Base-by-base conservation (phyloP, 129 eudicot species). In the Artemisia annua region DNA sequence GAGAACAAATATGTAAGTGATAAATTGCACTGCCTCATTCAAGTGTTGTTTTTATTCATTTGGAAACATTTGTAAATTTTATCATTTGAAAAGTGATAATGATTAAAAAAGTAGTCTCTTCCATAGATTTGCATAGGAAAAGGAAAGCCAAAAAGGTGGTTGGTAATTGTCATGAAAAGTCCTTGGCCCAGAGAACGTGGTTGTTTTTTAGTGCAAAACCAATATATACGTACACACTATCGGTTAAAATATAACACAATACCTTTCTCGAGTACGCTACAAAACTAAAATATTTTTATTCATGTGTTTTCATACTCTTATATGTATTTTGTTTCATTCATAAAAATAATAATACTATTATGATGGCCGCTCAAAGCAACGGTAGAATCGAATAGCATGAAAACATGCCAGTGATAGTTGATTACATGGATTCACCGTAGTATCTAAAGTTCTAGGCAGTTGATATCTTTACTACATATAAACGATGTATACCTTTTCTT, bases 161-260 rank as follows among this genome's bases (percentile, higher is more conserved):
- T 61, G 46, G 68, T 32, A 32, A 32, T 30, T 72, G 76, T 72
- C 76, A 72, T 72, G 76, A 72, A 58, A 72, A 72, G 76, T 72
- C 76, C 46, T 72, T 22, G 76, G 76, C 68, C 76, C 67, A 72
- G 76, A 59, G 66, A 58, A 58, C 15, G 67, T 72, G 76, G 76
- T 72, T 72, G 76, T 59, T 58, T 46, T 72, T 22, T 72, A 72
- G 76, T 62, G 76, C 44, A 20, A 71, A 59, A 50, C 55, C n/a
- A 50, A 50, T 50, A 50, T 13, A 52, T 50, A 67, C 72, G n/a
- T 50, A n/a, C n/a, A 63, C 43, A 24, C 48, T 50, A 22, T 48
- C 16, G 28, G 72, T 16, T 63, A 63, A 35, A n/a, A 35, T 14
- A 63, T 14, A 39, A 63, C 6, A 18, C 30, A 51, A 51, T 51